Evolutionary conservation across 805 yeast species (phyloP), one percentile per base, ranked within the genome.

Genomic region (Ogataea ganodermae): DNA sequence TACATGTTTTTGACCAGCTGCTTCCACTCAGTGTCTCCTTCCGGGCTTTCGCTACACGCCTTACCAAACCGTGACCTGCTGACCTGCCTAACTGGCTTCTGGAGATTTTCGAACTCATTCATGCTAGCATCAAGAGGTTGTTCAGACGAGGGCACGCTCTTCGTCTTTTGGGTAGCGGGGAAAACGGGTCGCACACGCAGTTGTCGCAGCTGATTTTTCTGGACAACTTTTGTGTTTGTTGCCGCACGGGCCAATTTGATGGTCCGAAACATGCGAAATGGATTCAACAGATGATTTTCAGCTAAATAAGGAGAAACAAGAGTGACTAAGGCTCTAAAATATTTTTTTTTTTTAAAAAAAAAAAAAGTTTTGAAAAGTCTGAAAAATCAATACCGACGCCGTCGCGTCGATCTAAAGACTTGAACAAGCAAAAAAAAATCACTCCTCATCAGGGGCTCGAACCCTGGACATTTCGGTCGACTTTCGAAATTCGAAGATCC

Each of bases 371-470:
- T 12, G 10, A 20, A 33, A 17, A 33, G 10, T 33, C 14, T 17
- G n/a, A 17, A 33, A 17, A 17, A 17, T 6, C 18, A 3, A 9
- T 17, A 6, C 5, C 23, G 23, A n/a, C 23, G 23, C 14, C 36
- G 36, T 33, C 36, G 36, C 36, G 36, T 33, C 36, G 36, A 16
- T 18, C 22, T 3, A 33, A 10, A 4, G n/a, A n/a, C 8, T 21
- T 16, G 10, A 26, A 26, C 26, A 18, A 17, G n/a, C 12, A 23
- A 53, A 55, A 59, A 57, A 51, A 38, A 44, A 45, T 3, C 6
- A 56, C 79, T 74, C 79, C 79, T 71, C 65, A 73, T 72, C 78
- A 73, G 79, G 79, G 79, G 79, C 79, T 75, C 78, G 79, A 75
- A 75, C 79, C 79, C 79, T 73, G 78, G 79, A 75, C 80, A 73